A percentile compares a stretch with the other conserved stretches of the same genome.
phyloP scores from a whole-genome alignment of 441 rosid species.

The Cnidoscolus chayamansa region DNA sequence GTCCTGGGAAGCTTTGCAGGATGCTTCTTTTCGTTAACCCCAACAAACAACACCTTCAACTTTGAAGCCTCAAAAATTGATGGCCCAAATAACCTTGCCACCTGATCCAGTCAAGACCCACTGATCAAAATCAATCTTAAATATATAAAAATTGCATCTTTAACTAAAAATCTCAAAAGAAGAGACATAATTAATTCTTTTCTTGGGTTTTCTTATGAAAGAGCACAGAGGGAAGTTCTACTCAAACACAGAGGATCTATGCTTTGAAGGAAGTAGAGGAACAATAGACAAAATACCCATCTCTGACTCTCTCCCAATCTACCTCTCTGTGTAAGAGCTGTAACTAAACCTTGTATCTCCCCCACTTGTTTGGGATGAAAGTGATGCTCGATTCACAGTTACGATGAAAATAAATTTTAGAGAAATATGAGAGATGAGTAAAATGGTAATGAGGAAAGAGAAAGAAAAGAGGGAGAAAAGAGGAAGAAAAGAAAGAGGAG shows the following conservation, averaged over 20 bases:
- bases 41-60: constrained; percentile 79
- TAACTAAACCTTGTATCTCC: constrained; percentile 2
- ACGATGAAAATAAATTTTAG: too few relatives aligned
- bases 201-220: constrained; percentile 17
- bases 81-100: constrained; percentile 54
- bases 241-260: constrained; percentile 42
- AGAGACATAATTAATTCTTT: too few relatives aligned
- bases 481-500: too few relatives aligned
- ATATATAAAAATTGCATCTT: too few relatives aligned
- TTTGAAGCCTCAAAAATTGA: constrained; percentile 88
- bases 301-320: constrained; percentile 18
- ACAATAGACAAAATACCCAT: constrained; percentile 36
- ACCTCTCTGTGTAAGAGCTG: background rate
- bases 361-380: constrained; percentile 20
- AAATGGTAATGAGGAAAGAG: too few relatives aligned
- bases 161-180: too few relatives aligned
- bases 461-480: too few relatives aligned
- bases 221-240: constrained; percentile 41
- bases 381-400: too few relatives aligned
- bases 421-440: too few relatives aligned
- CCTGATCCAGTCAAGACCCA: too few relatives aligned
- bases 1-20: too few relatives aligned
- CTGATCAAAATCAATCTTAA: too few relatives aligned
- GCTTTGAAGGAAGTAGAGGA: constrained; percentile 44
- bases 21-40: constrained; percentile 67